Evolutionary conservation across 208 protist genomes (phyloP).

Genomic region (Angomonas ambiguus): DNA sequence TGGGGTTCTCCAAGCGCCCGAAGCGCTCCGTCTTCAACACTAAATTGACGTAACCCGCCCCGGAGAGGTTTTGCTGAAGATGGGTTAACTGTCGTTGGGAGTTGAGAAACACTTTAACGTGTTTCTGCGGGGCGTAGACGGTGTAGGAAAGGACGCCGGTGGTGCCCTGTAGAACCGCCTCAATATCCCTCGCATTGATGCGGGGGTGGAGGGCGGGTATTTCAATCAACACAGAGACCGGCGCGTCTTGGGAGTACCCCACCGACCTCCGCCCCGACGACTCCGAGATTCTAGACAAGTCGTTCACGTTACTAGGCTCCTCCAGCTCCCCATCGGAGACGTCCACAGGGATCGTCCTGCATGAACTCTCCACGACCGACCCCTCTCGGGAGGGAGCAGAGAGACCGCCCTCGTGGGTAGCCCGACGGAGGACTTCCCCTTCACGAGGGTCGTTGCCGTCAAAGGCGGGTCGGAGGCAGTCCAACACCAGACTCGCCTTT

Average conservation of each 20-base stretch:
- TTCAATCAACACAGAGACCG: conserved; percentile 66
- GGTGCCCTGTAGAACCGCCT: conserved; percentile 75
- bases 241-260: conserved; percentile 25
- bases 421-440: conserved; percentile 18
- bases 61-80: not conserved
- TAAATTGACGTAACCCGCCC: conserved; percentile 45
- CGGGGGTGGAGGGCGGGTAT: conserved; percentile 60
- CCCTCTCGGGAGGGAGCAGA: not conserved
- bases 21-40: conserved; percentile 40
- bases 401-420: conserved; percentile 17
- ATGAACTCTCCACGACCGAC: not conserved
- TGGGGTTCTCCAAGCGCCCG: conserved; percentile 14
- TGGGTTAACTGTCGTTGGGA: conserved; percentile 24
- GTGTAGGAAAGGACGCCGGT: conserved; percentile 83
- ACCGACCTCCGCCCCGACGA: conserved; percentile 9
- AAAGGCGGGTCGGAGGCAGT: conserved; percentile 45
- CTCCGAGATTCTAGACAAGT: conserved; percentile 5
- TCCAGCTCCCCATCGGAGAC: not conserved
- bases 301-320: conserved; percentile 16
- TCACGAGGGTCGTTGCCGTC: conserved; percentile 42
- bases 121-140: conserved; percentile 47
- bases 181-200: conserved; percentile 52
- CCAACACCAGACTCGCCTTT: conserved; percentile 36
- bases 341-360: not conserved
- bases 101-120: conserved; percentile 64